phyloP scores from a whole-genome alignment of 345 rosid species.

The Eucalyptus victrix region DNA sequence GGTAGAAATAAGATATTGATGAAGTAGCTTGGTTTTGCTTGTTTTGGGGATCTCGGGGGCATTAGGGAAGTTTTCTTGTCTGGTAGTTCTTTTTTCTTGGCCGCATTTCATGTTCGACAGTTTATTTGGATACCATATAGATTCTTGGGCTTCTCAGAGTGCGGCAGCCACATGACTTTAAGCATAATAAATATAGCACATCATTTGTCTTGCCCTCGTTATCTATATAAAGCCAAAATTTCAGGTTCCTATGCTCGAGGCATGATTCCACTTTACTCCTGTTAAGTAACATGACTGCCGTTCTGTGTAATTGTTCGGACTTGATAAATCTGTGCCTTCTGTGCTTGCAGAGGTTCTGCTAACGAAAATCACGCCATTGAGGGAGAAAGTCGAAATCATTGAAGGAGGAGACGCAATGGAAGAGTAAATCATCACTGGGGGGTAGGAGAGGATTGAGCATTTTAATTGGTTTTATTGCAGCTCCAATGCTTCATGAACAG shows the following conservation, averaged over 20 bases:
- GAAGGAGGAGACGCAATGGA: slow-evolving; percentile 9
- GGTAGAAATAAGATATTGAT: neutral
- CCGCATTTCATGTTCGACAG: neutral
- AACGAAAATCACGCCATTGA: neutral
- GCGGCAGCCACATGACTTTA: neutral
- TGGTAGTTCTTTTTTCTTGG: neutral
- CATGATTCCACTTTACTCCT: neutral
- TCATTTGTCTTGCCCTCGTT: neutral
- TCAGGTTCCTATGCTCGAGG: neutral
- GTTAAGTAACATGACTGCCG: neutral
- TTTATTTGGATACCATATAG: neutral
- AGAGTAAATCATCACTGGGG: neutral
- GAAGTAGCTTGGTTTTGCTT: neutral
- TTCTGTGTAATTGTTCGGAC: neutral
- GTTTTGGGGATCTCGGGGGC: neutral
- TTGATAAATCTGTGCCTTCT: neutral
- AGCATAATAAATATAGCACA: neutral
- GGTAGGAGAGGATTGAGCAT: neutral
- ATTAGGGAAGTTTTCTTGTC: neutral
- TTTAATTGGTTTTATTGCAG: neutral
- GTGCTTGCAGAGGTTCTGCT: slow-evolving; percentile 6
- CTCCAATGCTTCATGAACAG: neutral
- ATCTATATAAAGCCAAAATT: neutral
- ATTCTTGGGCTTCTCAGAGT: neutral
- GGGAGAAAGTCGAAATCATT: neutral